A percentile compares a stretch with the other conserved stretches of the same genome.
Evolutionary conservation across 1,284 basidiomycete genomes (phyloP).

Genomic region (Ceratobasidium papillatum): DNA sequence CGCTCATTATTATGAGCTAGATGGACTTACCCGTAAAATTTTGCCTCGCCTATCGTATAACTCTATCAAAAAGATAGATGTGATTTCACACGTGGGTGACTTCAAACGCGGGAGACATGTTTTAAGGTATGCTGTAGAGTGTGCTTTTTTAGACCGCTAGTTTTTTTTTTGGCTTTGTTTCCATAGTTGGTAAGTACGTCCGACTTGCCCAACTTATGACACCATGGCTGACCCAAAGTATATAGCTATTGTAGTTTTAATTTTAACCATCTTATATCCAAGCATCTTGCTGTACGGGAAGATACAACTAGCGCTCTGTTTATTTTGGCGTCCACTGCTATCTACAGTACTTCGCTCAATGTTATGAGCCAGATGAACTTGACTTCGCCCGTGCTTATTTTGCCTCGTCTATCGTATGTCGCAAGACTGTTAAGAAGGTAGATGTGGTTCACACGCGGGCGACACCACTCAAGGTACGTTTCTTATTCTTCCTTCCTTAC

Average conservation of each 20-base stretch:
- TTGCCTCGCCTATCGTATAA: slow-evolving; percentile 57
- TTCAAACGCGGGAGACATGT: no score
- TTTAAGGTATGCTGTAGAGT: no score
- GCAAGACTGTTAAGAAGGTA: slow-evolving; percentile 51
- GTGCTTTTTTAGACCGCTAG: no score
- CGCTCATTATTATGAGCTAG: slow-evolving; percentile 86
- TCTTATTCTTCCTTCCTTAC: neutral
- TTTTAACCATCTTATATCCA: slow-evolving; percentile 11
- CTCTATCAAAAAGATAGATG: slow-evolving; percentile 53
- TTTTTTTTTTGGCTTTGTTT: slow-evolving; percentile 47
- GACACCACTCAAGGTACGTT: slow-evolving; percentile 52
- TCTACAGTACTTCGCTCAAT: slow-evolving; percentile 79
- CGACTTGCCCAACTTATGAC: neutral
- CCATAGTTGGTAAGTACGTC: slow-evolving; percentile 41
- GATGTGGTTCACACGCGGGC: slow-evolving; percentile 67
- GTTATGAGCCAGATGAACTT: slow-evolving; percentile 74
- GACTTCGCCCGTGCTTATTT: slow-evolving; percentile 60
- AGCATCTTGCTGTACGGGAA: neutral
- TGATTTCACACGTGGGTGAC: slow-evolving; percentile 69
- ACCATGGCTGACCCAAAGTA: slow-evolving; percentile 26
- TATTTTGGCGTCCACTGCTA: slow-evolving; percentile 81
- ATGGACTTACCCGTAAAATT: slow-evolving; percentile 60
- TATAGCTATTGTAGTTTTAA: slow-evolving; percentile 26
- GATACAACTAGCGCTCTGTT: slow-evolving; percentile 47
- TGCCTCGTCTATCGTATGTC: slow-evolving; percentile 57